Evolutionary conservation across 495 filamentous ascomycete species (phyloP), one percentile per base, ranked within the genome.

Genomic region (Aspergillus cristatus): DNA sequence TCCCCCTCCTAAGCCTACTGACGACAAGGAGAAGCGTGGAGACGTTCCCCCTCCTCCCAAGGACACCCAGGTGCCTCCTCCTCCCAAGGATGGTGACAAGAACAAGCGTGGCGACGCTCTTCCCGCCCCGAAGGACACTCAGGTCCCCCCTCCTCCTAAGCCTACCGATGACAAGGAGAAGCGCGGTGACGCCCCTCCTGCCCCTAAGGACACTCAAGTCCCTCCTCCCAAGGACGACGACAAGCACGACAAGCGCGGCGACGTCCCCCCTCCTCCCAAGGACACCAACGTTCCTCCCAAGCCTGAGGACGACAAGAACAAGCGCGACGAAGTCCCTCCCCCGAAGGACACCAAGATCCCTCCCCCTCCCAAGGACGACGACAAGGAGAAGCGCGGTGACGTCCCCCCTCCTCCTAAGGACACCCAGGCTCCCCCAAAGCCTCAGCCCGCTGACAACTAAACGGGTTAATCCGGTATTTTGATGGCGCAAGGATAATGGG

Each of bases 321-420:
- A 26, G n/a, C n/a, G n/a, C n/a, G n/a, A n/a, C n/a, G n/a, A 26
- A 26, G 24, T n/a, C n/a, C n/a, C n/a, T n/a, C 34, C 34, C n/a
- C 34, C 34, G 14, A 20, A 38, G 20, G 16, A 13, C n/a, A 34
- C 36, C 16, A 26, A 26, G 24, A 43, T 36, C 14, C 35, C 30
- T 28, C 36, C 36, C 17, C 33, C 35, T 15, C 32, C 28, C 8
- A 33, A 40, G 13, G 34, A 41, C 18, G 26, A 47, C 18, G 40
- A 28, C 36, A 41, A 43, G 13, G 13, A 35, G 15, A 47, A 42
- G 39, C 44, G 39, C 13, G 44, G 34, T 3, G 28, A 34, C 3
- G 28, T 15, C 10, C 37, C 37, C 12, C 13, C 20, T n/a, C 36
- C 37, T 13, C 32, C 36, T 13, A 32, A 33, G 30, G 15, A 16